Evolutionary conservation across 2,329 filamentous ascomycete species (phyloP).

Genomic region (Pseudogymnoascus sp.): DNA sequence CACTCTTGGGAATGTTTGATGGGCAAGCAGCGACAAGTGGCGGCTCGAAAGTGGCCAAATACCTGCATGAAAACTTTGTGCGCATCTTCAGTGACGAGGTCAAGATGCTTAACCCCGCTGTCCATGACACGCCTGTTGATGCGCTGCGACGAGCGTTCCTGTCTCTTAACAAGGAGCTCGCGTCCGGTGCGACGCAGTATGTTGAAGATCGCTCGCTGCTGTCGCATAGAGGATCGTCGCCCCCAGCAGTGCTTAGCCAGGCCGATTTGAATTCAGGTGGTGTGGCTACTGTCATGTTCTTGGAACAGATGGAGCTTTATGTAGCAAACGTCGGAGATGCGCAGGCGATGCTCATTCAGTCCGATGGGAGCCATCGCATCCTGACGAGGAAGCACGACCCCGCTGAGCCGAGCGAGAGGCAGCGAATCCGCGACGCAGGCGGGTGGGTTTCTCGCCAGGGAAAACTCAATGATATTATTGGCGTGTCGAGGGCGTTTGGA

Average conservation of each 20-base stretch:
- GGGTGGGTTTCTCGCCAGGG: constrained; percentile 94
- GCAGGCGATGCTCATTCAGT: constrained; percentile 89
- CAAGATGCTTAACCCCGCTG: constrained; percentile 58
- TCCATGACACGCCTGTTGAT: constrained; percentile 69
- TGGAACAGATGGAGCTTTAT: constrained; percentile 83
- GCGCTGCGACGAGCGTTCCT: constrained; percentile 82
- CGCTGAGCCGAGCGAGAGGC: constrained; percentile 73
- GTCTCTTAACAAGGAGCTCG: constrained; percentile 86
- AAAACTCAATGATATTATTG: constrained; percentile 81
- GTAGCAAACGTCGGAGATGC: constrained; percentile 94
- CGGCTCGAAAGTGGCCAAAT: constrained; percentile 94
- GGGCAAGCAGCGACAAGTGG: constrained; percentile 82
- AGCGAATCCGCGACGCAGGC: constrained; percentile 86
- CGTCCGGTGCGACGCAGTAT: constrained; percentile 72
- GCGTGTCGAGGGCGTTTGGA: constrained; percentile 90
- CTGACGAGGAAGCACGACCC: constrained; percentile 91
- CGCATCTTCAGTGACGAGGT: constrained; percentile 76
- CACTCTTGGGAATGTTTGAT: constrained; percentile 90
- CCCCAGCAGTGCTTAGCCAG: constrained; percentile 71
- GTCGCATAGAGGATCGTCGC: constrained; percentile 62
- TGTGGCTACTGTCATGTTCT: constrained; percentile 84
- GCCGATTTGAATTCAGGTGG: constrained; percentile 87
- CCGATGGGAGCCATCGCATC: constrained; percentile 73
- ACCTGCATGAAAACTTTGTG: constrained; percentile 90
- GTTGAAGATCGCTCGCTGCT: constrained; percentile 63